Base-by-base conservation (phyloP, 2,329 filamentous ascomycete genomes). In the Colletotrichum shisoi region DNA sequence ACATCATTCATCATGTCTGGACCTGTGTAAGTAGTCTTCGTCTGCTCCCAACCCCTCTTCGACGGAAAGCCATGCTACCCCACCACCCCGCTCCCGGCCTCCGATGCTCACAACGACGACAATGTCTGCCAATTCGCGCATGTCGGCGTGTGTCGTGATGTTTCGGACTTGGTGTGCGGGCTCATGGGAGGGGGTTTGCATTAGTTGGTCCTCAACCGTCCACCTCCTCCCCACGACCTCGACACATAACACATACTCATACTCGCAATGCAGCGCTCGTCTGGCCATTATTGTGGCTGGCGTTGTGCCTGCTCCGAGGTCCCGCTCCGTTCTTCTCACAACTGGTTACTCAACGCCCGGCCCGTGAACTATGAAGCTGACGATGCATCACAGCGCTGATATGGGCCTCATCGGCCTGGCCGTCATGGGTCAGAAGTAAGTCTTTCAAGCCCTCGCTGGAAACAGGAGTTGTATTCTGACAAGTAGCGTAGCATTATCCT, bases 371-470 rank as follows among this genome's bases (percentile, higher is more conserved):
- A 74, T 76, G 71, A 78, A 74, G 82, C 86, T 88, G 81, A 89
- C 83, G 74, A 76, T 82, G 12, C 78, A 76, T 70, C 76, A 79
- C 83, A 92, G 90, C 83, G 89, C 89, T 88, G 91, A 95, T 89
- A 89, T 95, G 82, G 92, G 92, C 86, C 91, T 95, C 78, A 94
- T 95, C 80, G 92, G 92, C 87, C 87, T 95, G 84, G 92, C 92
- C 84, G 92, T 95, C 82, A 95, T 95, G 91, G 64, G 64, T 58
- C 60, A 67, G 24, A 42, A 58, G 56, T 87, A 83, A 82, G 84
- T 85, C 11, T 13, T 39, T 12, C 21, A 12, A 15, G 15, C 17
- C 19, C 21, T 9, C 13, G 8, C 4, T 39, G 12, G 27, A 31
- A 13, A 34, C 4, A 1, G 34, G 12, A 52, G 58, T 70, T n/a